Evolutionary conservation across 495 filamentous ascomycete genomes (phyloP).

Genomic region (Penicillium turbatum): DNA sequence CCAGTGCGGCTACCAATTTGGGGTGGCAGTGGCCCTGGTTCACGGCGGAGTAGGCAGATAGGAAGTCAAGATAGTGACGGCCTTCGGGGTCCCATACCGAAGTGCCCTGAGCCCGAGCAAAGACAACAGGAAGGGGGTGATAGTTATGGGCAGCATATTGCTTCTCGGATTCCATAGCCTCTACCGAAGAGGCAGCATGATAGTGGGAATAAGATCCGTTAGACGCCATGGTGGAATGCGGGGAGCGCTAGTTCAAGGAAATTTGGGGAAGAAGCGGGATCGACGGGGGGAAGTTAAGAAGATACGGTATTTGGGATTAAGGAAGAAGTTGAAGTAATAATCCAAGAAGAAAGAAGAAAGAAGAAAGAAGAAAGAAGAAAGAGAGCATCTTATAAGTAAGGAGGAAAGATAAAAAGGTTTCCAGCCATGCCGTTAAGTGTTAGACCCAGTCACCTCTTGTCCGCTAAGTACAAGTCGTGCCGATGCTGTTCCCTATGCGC

Average conservation of each 20-base stretch:
- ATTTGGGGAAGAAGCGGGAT: not conserved
- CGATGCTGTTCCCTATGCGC: slow-evolving; percentile 37
- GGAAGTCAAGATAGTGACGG: slow-evolving; percentile 94
- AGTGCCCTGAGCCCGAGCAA: slow-evolving; percentile 74
- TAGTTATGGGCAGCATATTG: slow-evolving; percentile 96
- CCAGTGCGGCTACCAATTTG: slow-evolving; percentile 82
- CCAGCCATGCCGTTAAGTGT: slow-evolving; percentile 29
- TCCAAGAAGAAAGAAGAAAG: slow-evolving; percentile 1
- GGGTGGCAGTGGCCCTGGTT: slow-evolving; percentile 99
- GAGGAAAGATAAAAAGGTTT: slow-evolving; percentile 8
- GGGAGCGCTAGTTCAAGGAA: slow-evolving; percentile 8
- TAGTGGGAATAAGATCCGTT: slow-evolving; percentile 48
- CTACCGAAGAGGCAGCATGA: slow-evolving; percentile 74
- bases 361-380: slow-evolving; percentile 14
- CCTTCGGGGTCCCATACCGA: slow-evolving; percentile 97
- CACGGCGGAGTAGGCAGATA: slow-evolving; percentile 95
- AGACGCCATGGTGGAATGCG: slow-evolving; percentile 34
- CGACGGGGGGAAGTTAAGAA: slow-evolving; percentile 4
- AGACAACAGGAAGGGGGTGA: slow-evolving; percentile 92
- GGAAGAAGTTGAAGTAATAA: not conserved
- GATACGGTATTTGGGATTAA: not conserved
- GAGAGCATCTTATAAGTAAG: slow-evolving; percentile 8
- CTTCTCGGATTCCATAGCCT: slow-evolving; percentile 76
- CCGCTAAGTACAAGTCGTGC: slow-evolving; percentile 65
- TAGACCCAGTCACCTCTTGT: slow-evolving; percentile 35